Evolutionary conservation across 345 rosid species (phyloP).

Genomic region (Hypericum perforatum): DNA sequence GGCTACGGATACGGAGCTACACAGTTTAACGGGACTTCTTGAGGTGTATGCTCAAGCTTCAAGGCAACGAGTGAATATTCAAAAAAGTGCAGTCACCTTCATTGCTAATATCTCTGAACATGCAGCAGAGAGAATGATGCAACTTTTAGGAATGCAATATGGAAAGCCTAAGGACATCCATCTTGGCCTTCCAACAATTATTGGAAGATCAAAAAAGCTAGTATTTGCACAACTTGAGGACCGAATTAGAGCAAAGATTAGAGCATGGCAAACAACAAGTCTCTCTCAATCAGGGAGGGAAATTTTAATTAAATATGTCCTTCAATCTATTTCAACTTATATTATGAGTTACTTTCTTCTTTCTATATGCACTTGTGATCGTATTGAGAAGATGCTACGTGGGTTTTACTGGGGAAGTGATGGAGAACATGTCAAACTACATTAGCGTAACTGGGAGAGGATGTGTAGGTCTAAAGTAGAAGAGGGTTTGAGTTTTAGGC

Average conservation of each 20-base stretch:
- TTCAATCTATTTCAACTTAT: neutral
- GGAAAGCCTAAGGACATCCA: neutral
- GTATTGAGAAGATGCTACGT: neutral
- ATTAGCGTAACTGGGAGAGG: too few relatives aligned
- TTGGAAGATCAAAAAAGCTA: neutral
- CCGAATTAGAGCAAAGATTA: neutral
- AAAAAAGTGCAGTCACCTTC: too few relatives aligned
- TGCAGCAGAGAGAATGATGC: neutral
- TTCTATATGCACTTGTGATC: neutral
- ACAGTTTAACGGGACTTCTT: too few relatives aligned
- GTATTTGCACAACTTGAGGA: neutral
- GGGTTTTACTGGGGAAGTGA: neutral
- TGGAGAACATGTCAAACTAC: too few relatives aligned
- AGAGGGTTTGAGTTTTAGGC: too few relatives aligned
- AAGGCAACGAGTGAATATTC: too few relatives aligned
- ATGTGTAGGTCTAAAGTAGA: too few relatives aligned
- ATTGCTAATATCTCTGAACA: too few relatives aligned
- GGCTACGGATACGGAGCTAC: too few relatives aligned
- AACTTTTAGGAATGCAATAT: neutral
- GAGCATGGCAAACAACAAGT: neutral
- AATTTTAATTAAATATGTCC: neutral
- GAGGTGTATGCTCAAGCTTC: too few relatives aligned
- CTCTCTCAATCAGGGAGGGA: neutral
- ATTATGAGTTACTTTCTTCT: neutral
- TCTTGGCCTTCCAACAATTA: neutral